Evolutionary conservation across 768 basidiomycete species (phyloP).

Genomic region (Suillus occidentalis): DNA sequence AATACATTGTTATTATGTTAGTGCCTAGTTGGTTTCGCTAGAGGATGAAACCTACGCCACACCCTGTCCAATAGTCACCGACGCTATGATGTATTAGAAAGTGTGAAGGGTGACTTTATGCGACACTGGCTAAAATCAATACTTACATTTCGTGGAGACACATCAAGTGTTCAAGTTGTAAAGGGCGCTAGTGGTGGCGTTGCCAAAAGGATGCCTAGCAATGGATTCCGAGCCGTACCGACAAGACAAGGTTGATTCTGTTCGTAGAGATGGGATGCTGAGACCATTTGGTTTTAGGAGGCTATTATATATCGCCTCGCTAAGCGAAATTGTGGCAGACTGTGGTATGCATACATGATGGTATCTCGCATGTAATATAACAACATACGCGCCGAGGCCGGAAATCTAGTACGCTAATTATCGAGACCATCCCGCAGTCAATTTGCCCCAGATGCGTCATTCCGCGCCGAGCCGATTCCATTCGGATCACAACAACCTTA

Average conservation of each 20-base stretch:
- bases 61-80: conserved; percentile 38
- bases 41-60: conserved; percentile 29
- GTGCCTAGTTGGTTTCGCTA: not conserved
- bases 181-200: not conserved
- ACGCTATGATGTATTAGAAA: conserved; percentile 21
- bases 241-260: not conserved
- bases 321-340: conserved; percentile 20
- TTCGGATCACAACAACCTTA: conserved; percentile 34
- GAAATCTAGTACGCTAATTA: conserved; percentile 2
- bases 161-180: conserved; percentile 13
- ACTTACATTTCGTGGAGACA: conserved; percentile 39
- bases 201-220: not conserved
- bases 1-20: not conserved
- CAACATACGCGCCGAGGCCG: not conserved
- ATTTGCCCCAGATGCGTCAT: conserved; percentile 34
- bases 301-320: conserved; percentile 8
- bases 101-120: conserved; percentile 7
- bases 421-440: conserved; percentile 6
- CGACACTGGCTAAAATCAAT: not conserved
- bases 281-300: not conserved
- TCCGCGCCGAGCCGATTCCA: conserved; percentile 9
- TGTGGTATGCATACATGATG: not conserved
- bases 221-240: not conserved
- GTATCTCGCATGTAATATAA: not conserved
- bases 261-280: not conserved